Conservation (phyloP, 768 basidiomycete species). For the Leccinum barrowsii region DNA sequence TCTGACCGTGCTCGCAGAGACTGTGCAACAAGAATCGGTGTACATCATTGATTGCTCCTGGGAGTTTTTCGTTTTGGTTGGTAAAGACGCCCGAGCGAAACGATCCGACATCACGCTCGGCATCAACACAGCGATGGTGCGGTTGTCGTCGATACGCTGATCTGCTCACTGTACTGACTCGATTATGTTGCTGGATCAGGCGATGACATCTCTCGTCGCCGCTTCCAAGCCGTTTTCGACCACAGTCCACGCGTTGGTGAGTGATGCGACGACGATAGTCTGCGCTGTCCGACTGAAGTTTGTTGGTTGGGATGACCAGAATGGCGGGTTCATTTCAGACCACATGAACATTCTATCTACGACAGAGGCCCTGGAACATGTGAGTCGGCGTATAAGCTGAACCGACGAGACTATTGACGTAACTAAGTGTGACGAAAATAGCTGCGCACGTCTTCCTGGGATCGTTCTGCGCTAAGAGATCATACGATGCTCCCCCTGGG, state of each 20-base stretch:
- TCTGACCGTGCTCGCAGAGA: constrained; percentile 41
- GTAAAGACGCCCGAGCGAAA: constrained; percentile 55
- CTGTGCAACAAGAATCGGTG: constrained; percentile 42
- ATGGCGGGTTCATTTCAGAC: constrained; percentile 53
- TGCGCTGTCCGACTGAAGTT: neutral
- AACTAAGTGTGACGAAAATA: constrained; percentile 27
- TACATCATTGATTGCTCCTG: constrained; percentile 73
- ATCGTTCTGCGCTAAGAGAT: constrained; percentile 43
- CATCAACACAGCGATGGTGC: constrained; percentile 53
- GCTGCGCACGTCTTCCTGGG: constrained; percentile 56
- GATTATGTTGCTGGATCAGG: constrained; percentile 33
- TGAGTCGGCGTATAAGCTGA: constrained; percentile 25
- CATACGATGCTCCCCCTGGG: constrained; percentile 57
- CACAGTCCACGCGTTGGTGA: constrained; percentile 67
- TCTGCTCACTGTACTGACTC: neutral
- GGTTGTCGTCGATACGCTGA: constrained; percentile 7
- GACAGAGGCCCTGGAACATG: constrained; percentile 56
- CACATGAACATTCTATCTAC: constrained; percentile 74
- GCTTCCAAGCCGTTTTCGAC: constrained; percentile 62
- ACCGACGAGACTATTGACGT: neutral
- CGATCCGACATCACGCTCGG: constrained; percentile 62
- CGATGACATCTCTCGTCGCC: constrained; percentile 49
- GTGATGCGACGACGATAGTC: constrained; percentile 18
- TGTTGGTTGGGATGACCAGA: constrained; percentile 29
- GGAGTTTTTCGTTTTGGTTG: constrained; percentile 77